Evolutionary conservation across 1,284 basidiomycete species (phyloP), one percentile per base, ranked within the genome.

Genomic region (Cryptococcus depauperatus): DNA sequence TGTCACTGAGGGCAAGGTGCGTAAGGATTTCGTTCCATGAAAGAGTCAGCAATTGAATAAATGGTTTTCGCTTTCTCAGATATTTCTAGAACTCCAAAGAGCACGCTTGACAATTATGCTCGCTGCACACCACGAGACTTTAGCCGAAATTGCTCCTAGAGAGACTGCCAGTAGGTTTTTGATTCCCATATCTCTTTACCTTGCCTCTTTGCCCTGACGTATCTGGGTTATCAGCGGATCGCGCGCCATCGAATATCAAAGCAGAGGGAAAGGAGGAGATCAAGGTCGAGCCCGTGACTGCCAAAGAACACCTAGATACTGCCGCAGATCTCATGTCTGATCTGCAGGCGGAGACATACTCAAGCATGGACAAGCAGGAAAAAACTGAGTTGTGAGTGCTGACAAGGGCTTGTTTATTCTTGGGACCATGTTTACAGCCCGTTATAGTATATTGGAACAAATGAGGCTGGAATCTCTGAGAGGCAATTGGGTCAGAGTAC

Each of bases 261-360:
- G 18, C 52, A 16, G 41, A 56, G 23, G 58, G 56, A 34, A 69
- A 73, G 46, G 50, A 58, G 10, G 57, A 65, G 38, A 18, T 9
- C 16, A 30, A 37, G 35, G 35, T 14, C 18, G 65, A 69, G 46
- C 69, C 71, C 8, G 66, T 69, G 11, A 71, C 69, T 0, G 61
- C 64, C 30, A 55, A 64, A 49, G 73, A 86, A 56, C 79, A 83
- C 43, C 71, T 89, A 32, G 80, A 84, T 57, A 83, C 80, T 0
- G 86, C 88, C 1, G 92, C 88, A 0, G 91, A 95, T 54, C 74
- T 96, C 26, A 77, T 98, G 52, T 85, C 85, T 42, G 95, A 98
- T 45, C 80, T 99, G 1, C 91, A 96, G 72, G 92, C 98, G 35
- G 95, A 99, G 73, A 98, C 95, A 3, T 99, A 97, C 66, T 95